Percentiles rank a stretch among this genome's conserved stretches.
Evolutionary conservation across 768 basidiomycete species (phyloP).

Genomic region (Mycena rosella): DNA sequence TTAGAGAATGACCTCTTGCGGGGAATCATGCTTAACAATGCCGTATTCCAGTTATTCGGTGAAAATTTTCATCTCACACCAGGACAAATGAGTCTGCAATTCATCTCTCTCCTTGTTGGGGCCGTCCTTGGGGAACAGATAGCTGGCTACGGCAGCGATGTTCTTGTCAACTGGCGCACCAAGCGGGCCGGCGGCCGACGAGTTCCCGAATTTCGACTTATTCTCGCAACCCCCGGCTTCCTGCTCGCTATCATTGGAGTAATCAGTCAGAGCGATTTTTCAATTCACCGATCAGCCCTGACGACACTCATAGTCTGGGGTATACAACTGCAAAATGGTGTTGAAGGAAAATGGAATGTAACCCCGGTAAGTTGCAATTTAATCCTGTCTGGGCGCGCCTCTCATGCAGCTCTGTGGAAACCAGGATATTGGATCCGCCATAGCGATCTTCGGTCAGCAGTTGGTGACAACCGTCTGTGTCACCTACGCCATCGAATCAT

Average conservation of each 20-base stretch:
- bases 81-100: background rate
- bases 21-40: too few relatives aligned
- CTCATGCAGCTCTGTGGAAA: background rate
- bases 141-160: constrained; percentile 1
- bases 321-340: background rate
- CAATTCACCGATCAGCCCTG: too few relatives aligned
- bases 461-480: constrained; percentile 4
- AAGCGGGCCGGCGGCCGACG: background rate
- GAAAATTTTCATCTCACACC: background rate
- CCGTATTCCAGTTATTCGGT: constrained; percentile 1
- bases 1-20: too few relatives aligned
- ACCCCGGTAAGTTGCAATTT: background rate
- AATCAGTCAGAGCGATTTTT: background rate
- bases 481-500: constrained; percentile 1
- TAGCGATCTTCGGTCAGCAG: constrained; percentile 4
- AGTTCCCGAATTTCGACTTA: constrained; percentile 7
- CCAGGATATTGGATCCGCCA: constrained; percentile 9
- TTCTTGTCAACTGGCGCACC: background rate
- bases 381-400: too few relatives aligned
- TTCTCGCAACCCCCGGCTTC: constrained; percentile 40
- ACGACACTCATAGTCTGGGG: constrained; percentile 10
- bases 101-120: background rate
- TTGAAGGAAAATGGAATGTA: background rate
- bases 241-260: background rate
- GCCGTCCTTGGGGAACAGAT: constrained; percentile 14